phyloP scores from a whole-genome alignment of 306 rosid genomes.

The Ammopiptanthus mongolicus region DNA sequence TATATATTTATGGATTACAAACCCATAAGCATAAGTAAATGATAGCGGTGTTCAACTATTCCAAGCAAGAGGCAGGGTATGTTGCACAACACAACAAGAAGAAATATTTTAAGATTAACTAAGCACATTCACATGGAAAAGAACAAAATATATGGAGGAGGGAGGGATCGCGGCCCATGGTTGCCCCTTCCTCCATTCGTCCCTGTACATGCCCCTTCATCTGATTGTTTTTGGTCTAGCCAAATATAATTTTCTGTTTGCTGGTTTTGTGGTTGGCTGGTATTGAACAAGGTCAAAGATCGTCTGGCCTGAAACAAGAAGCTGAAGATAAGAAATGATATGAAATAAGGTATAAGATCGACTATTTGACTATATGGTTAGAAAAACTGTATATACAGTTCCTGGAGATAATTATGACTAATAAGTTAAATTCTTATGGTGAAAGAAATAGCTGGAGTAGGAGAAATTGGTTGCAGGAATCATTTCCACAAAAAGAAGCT shows the following conservation, averaged over 20 bases:
- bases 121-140: not conserved
- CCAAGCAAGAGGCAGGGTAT: not conserved
- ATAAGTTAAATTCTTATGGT: not conserved
- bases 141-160: not conserved
- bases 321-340: not conserved
- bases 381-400: not conserved
- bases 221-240: not conserved
- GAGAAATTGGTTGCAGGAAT: not conserved
- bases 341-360: not conserved
- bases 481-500: not conserved
- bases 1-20: too few species aligned
- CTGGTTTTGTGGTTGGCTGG: not conserved
- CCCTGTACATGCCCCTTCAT: not conserved
- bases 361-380: not conserved
- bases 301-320: not conserved
- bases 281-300: not conserved
- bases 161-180: not conserved
- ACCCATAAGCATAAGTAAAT: not conserved
- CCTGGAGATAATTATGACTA: not conserved
- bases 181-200: not conserved
- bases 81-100: not conserved
- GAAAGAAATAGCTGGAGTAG: not conserved
- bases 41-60: not conserved
- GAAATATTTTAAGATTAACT: not conserved
- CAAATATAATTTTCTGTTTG: not conserved